Base-by-base conservation (phyloP, 73 alveolate species). In the Tetrahymena thermophila region DNA sequence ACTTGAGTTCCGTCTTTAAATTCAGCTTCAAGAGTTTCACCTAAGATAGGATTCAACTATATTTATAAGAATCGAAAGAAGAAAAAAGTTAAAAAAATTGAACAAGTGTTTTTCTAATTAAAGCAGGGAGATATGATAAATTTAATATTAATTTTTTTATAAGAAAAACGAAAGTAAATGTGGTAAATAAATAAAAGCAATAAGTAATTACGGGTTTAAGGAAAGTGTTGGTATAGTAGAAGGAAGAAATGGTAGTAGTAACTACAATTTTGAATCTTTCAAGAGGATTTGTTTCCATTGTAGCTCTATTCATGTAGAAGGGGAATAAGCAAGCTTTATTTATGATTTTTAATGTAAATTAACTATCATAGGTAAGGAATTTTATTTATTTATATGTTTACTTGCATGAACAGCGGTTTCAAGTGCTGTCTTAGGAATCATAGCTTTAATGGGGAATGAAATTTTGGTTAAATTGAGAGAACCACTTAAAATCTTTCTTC, bases 1-100 rank as follows among this genome's bases (percentile, higher is more conserved):
- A 98, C 99, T 96, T 96, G 95, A 19, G 99, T 97, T 37, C 99
- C 99, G 96, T 99, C 99, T 94, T 97, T 98, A 96, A 98, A 96
- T 56, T 85, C 96, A 96, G 99, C 99, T 96, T 97, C 97, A 94
- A 97, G 97, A 17, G 99, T 99, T 95, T 99, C 99, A 43, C 99
- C 99, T 93, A 98, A 95, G n/a, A 99, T 97, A 31, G 99, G 99
- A 95, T 98, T 98, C 89, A 98, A 94, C 96, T 94, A 84, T 40
- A 40, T 94, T 34, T 31, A 38, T 83, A 1, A 93, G 84, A 85
- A 28, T 42, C 89, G 89, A 31, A 71, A 71, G 89, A 31, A 71
- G 37, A 71, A 71, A 71, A 71, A 71, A 71, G 35, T 71, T 71
- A 71, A 71, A 31, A 71, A 71, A 71, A 71, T 71, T 71, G 37